Evolutionary conservation across 1,284 basidiomycete species (phyloP).

Genomic region (Irpex lacteus): DNA sequence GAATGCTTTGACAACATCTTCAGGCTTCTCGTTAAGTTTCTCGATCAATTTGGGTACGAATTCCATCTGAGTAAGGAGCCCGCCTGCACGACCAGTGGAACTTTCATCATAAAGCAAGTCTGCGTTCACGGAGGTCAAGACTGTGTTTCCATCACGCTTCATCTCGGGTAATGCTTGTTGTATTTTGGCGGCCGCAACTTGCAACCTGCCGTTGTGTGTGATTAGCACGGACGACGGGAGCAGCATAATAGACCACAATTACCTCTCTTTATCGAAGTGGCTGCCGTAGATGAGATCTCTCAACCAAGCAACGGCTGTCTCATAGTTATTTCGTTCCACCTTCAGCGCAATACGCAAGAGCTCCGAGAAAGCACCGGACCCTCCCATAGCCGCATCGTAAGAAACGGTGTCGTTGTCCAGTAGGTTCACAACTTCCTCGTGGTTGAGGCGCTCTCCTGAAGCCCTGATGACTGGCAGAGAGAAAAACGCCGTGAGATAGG

Average conservation of each 20-base stretch:
- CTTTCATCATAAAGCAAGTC: constrained; percentile 68
- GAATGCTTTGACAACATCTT: constrained; percentile 69
- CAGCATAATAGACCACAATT: constrained; percentile 28
- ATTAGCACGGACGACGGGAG: neutral
- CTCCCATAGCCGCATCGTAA: constrained; percentile 79
- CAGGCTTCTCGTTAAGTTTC: constrained; percentile 74
- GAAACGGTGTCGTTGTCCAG: constrained; percentile 92
- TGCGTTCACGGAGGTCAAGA: constrained; percentile 73
- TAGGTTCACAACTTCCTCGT: constrained; percentile 90
- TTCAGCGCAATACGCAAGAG: constrained; percentile 72
- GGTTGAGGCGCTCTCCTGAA: constrained; percentile 68
- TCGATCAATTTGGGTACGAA: constrained; percentile 78
- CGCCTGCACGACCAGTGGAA: constrained; percentile 74
- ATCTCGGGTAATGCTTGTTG: constrained; percentile 91
- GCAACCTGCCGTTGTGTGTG: constrained; percentile 50
- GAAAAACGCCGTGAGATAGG: constrained; percentile 90
- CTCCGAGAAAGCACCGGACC: constrained; percentile 72
- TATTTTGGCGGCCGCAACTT: constrained; percentile 86
- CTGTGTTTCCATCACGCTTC: constrained; percentile 86
- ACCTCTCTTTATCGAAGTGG: constrained; percentile 82
- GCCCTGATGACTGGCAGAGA: constrained; percentile 79
- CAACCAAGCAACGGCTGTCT: constrained; percentile 83
- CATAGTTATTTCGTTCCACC: constrained; percentile 82
- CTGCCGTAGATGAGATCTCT: constrained; percentile 85
- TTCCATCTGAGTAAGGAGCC: constrained; percentile 74